phyloP scores from a whole-genome alignment of 2,329 filamentous ascomycete genomes.

The Colletotrichum cuscutae region DNA sequence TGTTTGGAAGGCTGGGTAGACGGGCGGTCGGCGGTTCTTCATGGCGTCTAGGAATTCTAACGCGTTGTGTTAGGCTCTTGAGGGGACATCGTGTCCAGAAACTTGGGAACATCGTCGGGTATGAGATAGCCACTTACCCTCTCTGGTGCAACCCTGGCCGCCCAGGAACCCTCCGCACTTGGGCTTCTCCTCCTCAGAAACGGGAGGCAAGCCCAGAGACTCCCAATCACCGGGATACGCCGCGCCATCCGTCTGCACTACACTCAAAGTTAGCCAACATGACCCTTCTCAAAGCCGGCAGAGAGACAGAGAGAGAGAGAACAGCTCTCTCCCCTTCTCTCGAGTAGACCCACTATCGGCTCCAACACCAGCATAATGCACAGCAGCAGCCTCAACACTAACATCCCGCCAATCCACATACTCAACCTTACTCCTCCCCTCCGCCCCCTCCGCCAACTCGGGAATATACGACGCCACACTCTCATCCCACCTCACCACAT shows the following conservation, averaged over 20 bases:
- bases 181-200: slow-evolving; percentile 42
- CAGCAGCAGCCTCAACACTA: slow-evolving; percentile 55
- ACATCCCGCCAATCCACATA: slow-evolving; percentile 58
- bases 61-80: not conserved
- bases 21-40: slow-evolving; percentile 44
- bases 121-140: slow-evolving; percentile 32
- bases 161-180: slow-evolving; percentile 48
- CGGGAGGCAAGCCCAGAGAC: slow-evolving; percentile 44
- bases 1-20: slow-evolving; percentile 53
- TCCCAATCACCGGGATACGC: slow-evolving; percentile 43
- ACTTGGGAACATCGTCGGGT: not conserved
- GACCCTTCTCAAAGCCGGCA: not conserved
- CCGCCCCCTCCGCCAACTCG: slow-evolving; percentile 41
- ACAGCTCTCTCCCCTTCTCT: no score
- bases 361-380: slow-evolving; percentile 56
- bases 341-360: slow-evolving; percentile 44
- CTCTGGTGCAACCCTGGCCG: slow-evolving; percentile 43
- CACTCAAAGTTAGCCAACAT: slow-evolving; percentile 1
- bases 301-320: no score
- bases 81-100: no score
- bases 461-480: slow-evolving; percentile 58
- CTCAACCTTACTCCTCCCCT: slow-evolving; percentile 40
- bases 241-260: slow-evolving; percentile 47
- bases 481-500: slow-evolving; percentile 44
- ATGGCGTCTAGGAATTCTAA: slow-evolving; percentile 42